Evolutionary conservation across 2,329 filamentous ascomycete genomes (phyloP).

Genomic region (Cladobotryum protrusum): DNA sequence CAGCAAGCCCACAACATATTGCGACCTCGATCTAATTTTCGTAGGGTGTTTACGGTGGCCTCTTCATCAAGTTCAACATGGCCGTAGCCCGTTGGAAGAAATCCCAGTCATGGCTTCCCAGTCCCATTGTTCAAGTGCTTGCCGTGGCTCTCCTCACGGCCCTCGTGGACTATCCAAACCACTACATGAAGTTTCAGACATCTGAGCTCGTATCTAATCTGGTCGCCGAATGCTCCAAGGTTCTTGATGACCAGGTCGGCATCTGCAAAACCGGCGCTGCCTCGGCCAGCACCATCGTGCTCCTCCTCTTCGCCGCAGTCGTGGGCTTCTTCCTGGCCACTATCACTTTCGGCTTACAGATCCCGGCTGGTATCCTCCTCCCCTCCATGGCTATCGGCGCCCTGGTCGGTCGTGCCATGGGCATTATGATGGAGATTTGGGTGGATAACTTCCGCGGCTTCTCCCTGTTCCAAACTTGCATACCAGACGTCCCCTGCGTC

Average conservation of each 20-base stretch:
- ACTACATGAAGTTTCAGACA: slow-evolving; percentile 90
- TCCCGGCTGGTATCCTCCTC: slow-evolving; percentile 91
- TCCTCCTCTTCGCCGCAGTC: slow-evolving; percentile 74
- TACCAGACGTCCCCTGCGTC: slow-evolving; percentile 80
- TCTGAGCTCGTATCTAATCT: slow-evolving; percentile 87
- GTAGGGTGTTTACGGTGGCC: slow-evolving; percentile 80
- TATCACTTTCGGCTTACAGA: slow-evolving; percentile 87
- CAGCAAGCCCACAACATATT: background rate
- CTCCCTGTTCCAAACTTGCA: slow-evolving; percentile 72
- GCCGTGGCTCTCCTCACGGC: slow-evolving; percentile 77
- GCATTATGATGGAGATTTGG: slow-evolving; percentile 84
- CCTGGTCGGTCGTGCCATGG: slow-evolving; percentile 79
- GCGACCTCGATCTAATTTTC: slow-evolving; percentile 11
- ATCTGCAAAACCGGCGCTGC: slow-evolving; percentile 84
- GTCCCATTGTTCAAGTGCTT: slow-evolving; percentile 73
- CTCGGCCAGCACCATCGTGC: slow-evolving; percentile 72
- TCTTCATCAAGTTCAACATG: slow-evolving; percentile 96
- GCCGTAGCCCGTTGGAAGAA: slow-evolving; percentile 75
- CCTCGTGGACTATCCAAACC: slow-evolving; percentile 88
- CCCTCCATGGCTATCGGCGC: slow-evolving; percentile 96
- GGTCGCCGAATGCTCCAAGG: slow-evolving; percentile 81
- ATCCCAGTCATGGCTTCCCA: slow-evolving; percentile 56
- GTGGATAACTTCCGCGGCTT: slow-evolving; percentile 72
- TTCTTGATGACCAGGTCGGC: slow-evolving; percentile 79
- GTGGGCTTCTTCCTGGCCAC: slow-evolving; percentile 80